Base-by-base conservation (phyloP, 2,329 filamentous ascomycete genomes). In the Cladosporium sp. region DNA sequence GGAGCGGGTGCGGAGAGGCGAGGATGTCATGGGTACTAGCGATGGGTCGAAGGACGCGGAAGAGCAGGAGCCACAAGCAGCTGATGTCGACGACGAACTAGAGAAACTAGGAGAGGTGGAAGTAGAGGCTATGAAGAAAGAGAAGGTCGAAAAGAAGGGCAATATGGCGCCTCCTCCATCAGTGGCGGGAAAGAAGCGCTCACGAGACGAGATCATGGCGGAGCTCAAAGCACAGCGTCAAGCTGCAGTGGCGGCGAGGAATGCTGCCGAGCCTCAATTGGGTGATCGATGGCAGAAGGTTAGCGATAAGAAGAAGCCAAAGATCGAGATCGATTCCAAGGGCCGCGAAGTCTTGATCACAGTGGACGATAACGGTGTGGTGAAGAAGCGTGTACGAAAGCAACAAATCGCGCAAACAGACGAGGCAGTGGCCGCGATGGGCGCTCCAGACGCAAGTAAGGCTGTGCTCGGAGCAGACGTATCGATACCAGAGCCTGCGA, bases 1-100 rank as follows among this genome's bases (percentile, higher is more conserved):
- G 28, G 84, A 89, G 72, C 81, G 86, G 64, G 81, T 89, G 60
- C 82, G 82, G 61, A 82, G 81, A 58, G 89, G 88, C 40, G 89
- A 92, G 71, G 75, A 80, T 70, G 77, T 80, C 4, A 60, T 75
- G 77, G 80, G 63, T 66, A 70, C 63, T 67, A 75, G 55, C 61
- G 58, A 61, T 57, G 50, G 58, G 58, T 82, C 79, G 64, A 72
- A 57, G 34, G 73, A 76, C 7, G 66, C 61, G 1, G 67, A 68
- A 19, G 65, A 65, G 40, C 66, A 70, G 60, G 60, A 65, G 61
- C 58, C 61, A 55, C 20, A 20, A 30, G 37, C 25, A 4, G 55
- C 36, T 15, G 70, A 76, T 60, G 62, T 77, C 1, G 78, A 80
- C 34, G 73, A 78, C 14, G 78, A 78, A 60, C 73, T 80, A 52